A percentile compares a stretch with the other conserved stretches of the same genome.
Evolutionary conservation across 257 asterid species (phyloP).

Genomic region (Solanum boliviense): DNA sequence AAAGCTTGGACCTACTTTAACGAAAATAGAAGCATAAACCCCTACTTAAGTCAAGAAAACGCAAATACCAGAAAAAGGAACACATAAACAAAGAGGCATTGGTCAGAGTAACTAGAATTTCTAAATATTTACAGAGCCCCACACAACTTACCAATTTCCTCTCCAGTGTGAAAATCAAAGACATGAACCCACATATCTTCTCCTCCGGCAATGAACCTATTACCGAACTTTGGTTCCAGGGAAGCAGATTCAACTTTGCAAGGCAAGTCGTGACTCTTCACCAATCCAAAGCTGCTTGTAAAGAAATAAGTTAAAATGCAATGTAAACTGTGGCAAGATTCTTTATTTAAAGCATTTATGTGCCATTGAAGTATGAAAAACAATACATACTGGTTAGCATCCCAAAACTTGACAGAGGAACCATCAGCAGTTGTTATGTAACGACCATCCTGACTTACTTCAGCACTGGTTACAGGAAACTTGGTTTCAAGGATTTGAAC

Average conservation of each 20-base stretch:
- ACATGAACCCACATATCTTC: conserved; percentile 97
- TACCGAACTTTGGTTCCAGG: conserved; percentile 78
- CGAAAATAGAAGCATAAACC: neutral
- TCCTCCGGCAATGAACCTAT: conserved; percentile 89
- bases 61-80: neutral
- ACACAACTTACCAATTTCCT: conserved; percentile 52
- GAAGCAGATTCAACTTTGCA: conserved; percentile 91
- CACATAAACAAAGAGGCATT: neutral
- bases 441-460: conserved; percentile 95
- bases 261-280: conserved; percentile 77
- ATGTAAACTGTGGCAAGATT: neutral
- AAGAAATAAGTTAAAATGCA: neutral
- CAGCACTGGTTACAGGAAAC: conserved; percentile 84
- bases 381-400: conserved; percentile 76
- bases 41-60: neutral
- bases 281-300: conserved; percentile 71
- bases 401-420: conserved; percentile 84
- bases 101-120: neutral
- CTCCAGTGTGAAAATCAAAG: conserved; percentile 80
- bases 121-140: neutral
- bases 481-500: conserved; percentile 84
- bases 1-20: neutral
- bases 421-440: conserved; percentile 95
- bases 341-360: neutral
- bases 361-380: neutral